Evolutionary conservation across 441 rosid genomes (phyloP).

Genomic region (Aleurites moluccanus): DNA sequence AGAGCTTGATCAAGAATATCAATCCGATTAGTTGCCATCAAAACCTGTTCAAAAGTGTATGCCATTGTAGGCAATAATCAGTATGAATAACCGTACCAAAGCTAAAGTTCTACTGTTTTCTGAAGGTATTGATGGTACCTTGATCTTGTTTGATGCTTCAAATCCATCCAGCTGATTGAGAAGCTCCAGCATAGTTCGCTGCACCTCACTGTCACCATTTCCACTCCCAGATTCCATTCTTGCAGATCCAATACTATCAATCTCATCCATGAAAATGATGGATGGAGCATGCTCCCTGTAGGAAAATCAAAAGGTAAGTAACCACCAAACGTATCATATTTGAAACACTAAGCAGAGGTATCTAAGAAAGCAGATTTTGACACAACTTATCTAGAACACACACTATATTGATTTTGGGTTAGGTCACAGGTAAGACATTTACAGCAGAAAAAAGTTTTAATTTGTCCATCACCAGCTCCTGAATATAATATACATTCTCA

Average conservation of each 20-base stretch:
- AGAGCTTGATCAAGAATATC: slow-evolving; percentile 97
- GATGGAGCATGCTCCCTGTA: slow-evolving; percentile 95
- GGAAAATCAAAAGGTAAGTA: not conserved
- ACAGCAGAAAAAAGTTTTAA: not conserved
- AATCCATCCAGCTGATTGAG: slow-evolving; percentile 96
- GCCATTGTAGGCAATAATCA: not conserved
- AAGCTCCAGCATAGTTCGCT: slow-evolving; percentile 95
- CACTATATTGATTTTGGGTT: not conserved
- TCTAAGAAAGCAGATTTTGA: not conserved
- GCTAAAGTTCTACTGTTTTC: not conserved
- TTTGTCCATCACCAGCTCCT: not conserved
- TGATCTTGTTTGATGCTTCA: slow-evolving; percentile 95
- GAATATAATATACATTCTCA: not conserved
- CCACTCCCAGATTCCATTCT: slow-evolving; percentile 99
- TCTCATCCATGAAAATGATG: slow-evolving; percentile 93
- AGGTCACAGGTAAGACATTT: not conserved
- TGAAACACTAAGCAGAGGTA: slow-evolving; percentile 11
- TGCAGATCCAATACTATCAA: slow-evolving; percentile 93
- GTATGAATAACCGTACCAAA: not conserved
- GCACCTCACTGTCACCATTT: slow-evolving; percentile 94
- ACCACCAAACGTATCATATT: slow-evolving; percentile 1
- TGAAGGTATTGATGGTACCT: slow-evolving; percentile 40
- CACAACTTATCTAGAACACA: not conserved
- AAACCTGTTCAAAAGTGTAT: slow-evolving; percentile 46
- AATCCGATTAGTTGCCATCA: slow-evolving; percentile 96